Percentiles rank a stretch among this genome's conserved stretches.
These are phyloP conservation scores for Proliferodiscus dingleyae DNA, from an alignment of 2,329 filamentous ascomycete species.

Conservation along the genomic window DNA sequence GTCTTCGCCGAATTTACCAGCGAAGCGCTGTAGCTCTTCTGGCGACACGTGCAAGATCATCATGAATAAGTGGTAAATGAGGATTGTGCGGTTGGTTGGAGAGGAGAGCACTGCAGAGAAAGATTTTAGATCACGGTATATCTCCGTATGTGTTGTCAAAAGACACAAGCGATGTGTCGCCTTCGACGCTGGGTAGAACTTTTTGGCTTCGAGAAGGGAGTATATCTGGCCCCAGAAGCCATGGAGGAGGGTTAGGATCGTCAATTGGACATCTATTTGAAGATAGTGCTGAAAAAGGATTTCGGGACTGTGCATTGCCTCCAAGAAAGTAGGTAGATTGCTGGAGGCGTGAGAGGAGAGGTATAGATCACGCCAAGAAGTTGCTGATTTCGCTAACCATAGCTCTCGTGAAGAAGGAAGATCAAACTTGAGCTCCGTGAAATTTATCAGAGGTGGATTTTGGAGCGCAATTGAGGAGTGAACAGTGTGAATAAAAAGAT, in stretches of 20 bases:
- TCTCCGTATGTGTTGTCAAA: conserved; percentile 45
- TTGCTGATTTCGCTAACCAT: conserved; percentile 61
- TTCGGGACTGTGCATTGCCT: conserved; percentile 11
- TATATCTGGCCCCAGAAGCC: conserved; percentile 61
- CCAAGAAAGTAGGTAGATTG: background rate
- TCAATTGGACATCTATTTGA: conserved; percentile 35
- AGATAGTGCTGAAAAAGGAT: conserved; percentile 38
- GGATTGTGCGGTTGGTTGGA: conserved; percentile 27
- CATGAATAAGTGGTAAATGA: conserved; percentile 45
- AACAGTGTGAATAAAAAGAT: conserved; percentile 61
- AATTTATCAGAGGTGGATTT: conserved; percentile 61
- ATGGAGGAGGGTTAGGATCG: conserved; percentile 57
- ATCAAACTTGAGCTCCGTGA: conserved; percentile 62
- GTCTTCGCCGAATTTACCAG: conserved; percentile 62
- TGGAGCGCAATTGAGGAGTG: conserved; percentile 63
- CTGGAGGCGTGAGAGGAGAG: conserved; percentile 29
- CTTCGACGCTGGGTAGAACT: conserved; percentile 34
- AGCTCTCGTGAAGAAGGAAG: conserved; percentile 57
- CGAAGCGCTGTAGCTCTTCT: conserved; percentile 62
- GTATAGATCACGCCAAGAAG: conserved; percentile 60
- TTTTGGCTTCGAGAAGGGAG: conserved; percentile 56
- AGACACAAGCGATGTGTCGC: conserved; percentile 24
- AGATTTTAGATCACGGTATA: conserved; percentile 58
- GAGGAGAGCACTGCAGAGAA: conserved; percentile 21
- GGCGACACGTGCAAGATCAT: conserved; percentile 61